Percentiles rank a stretch among this genome's conserved stretches.
phyloP scores from a whole-genome alignment of 2,329 filamentous ascomycete genomes.

The Graphilbum sp. region DNA sequence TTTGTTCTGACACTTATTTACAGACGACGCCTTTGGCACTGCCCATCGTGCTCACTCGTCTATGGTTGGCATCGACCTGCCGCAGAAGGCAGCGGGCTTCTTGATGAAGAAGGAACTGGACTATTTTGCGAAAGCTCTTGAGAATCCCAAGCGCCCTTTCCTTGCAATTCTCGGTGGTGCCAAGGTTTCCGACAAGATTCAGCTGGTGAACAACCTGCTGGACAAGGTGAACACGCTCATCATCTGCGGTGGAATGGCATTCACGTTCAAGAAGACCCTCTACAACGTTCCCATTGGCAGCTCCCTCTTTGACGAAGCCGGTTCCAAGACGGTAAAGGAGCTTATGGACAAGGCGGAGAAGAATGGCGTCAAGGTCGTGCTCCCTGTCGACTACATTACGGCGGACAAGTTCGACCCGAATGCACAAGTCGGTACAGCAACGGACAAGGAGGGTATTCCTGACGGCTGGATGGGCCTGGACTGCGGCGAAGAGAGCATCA shows the following conservation, averaged over 20 bases:
- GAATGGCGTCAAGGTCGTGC: constrained; percentile 87
- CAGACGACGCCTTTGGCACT: constrained; percentile 96
- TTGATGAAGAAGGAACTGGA: constrained; percentile 99
- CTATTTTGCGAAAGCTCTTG: constrained; percentile 95
- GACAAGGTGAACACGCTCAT: constrained; percentile 96
- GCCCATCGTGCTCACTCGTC: constrained; percentile 97
- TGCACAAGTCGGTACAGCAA: constrained; percentile 65
- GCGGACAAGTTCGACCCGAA: constrained; percentile 88
- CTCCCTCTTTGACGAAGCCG: constrained; percentile 85
- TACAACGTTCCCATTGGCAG: constrained; percentile 78
- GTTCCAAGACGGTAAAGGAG: constrained; percentile 75
- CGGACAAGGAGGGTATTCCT: constrained; percentile 76
- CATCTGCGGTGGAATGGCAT: constrained; percentile 95
- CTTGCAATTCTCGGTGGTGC: constrained; percentile 94
- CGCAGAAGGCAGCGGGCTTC: constrained; percentile 94
- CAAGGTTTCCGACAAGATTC: constrained; percentile 99
- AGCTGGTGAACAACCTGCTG: constrained; percentile 96
- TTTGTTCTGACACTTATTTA: neutral
- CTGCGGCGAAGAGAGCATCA: constrained; percentile 74
- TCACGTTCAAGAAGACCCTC: constrained; percentile 99
- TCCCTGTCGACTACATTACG: constrained; percentile 89
- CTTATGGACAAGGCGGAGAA: constrained; percentile 92
- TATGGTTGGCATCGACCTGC: constrained; percentile 93
- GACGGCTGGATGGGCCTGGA: constrained; percentile 98
- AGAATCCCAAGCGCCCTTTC: constrained; percentile 87